These are phyloP conservation scores for Aureobasidium pullulans DNA, from an alignment of 2,329 filamentous ascomycete species.

Conservation along the genomic window DNA sequence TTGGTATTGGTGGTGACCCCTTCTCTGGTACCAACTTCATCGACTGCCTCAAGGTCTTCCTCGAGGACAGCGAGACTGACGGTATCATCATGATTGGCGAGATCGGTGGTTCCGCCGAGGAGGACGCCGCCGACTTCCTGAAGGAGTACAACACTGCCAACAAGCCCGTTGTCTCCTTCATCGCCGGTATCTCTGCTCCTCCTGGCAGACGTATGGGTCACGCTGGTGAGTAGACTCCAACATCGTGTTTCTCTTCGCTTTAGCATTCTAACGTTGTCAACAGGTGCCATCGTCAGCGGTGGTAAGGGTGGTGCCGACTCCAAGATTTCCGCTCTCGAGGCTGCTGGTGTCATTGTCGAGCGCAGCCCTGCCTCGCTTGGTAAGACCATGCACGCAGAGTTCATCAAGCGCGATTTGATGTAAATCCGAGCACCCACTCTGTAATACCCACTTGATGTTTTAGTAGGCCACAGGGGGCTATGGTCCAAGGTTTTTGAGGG, in stretches of 20 bases:
- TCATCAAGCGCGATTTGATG: conserved; percentile 91
- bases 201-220: conserved; percentile 97
- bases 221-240: conserved; percentile 54
- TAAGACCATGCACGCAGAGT: conserved; percentile 90
- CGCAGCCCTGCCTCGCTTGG: conserved; percentile 85
- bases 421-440: conserved; percentile 41
- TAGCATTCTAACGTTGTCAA: conserved; percentile 5
- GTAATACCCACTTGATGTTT: conserved; percentile 12
- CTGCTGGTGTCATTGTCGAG: conserved; percentile 92
- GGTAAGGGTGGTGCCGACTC: conserved; percentile 97
- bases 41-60: conserved; percentile 96
- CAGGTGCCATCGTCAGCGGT: conserved; percentile 82
- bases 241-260: background rate
- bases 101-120: conserved; percentile 94
- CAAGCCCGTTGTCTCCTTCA: conserved; percentile 97
- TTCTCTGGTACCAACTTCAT: conserved; percentile 99
- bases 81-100: conserved; percentile 99
- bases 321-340: conserved; percentile 92
- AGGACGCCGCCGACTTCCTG: conserved; percentile 95
- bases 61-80: conserved; percentile 91
- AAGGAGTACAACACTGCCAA: conserved; percentile 83
- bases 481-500: background rate
- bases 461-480: background rate
- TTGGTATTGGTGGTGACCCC: conserved; percentile 96
- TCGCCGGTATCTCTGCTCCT: conserved; percentile 94